Base-by-base conservation (phyloP, 257 asterid genomes). In the Linderniella brevidens region DNA sequence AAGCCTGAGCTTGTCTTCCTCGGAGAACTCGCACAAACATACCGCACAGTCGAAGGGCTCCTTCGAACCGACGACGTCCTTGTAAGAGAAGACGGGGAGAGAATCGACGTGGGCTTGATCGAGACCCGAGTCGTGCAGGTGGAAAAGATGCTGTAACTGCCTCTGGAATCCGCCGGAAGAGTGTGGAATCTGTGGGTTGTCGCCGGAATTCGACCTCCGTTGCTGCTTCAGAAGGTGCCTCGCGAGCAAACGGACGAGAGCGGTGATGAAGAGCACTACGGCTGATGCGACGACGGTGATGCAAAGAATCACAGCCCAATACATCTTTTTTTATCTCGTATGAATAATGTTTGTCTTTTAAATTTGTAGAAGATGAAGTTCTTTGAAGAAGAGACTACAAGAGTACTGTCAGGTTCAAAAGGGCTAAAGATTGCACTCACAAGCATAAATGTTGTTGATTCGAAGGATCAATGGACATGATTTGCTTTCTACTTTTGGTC, bases 1-100 rank as follows among this genome's bases (percentile, higher is more conserved):
- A 48, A 75, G 43, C 62, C 83, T 71, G 41, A 75, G 43, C 41
- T 65, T 61, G 44, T 75, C 83, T 54, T 68, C 63, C 19, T 62
- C 73, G 8, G 71, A 63, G 64, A 75, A 78, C 41, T 75, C 85
- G 57, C 81, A 72, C 0, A 78, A 65, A 56, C 90, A 78, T 35
- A 78, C 85, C 25, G 84, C 76, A 60, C 90, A 78, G 52, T 78
- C 90, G 48, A 75, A 78, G 17, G 78, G 81, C 66, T 75, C 90
- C 18, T 69, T 72, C 6, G 52, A 18, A 8, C 84, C 90, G 64
- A 64, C 52, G 17, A 78, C 57, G 15, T 78, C 84, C 52, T 69
- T 70, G 64, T 75, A 75, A 5, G 62, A 39, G 58, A 78, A 78
- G 13, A 78, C 64, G 12, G 85, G 90, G 9, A 78, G 74, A 7